Evolutionary conservation across 345 rosid species (phyloP).

Genomic region (Microthlaspi erraticum): DNA sequence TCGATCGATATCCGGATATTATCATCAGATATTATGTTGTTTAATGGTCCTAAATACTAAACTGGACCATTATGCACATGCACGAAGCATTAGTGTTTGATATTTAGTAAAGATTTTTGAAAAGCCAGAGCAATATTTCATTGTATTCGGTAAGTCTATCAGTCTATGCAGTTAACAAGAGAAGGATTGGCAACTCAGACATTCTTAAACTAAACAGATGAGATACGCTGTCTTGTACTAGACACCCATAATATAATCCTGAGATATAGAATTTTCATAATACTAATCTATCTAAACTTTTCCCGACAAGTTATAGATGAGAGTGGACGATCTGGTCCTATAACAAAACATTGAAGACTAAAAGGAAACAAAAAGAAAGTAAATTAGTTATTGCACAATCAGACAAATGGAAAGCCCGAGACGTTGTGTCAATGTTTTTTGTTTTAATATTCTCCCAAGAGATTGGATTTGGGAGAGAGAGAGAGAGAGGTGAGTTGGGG

Average conservation of each 20-base stretch:
- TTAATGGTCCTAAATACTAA: no score
- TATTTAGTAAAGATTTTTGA: no score
- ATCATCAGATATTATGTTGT: no score
- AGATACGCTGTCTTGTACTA: background rate
- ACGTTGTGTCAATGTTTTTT: constrained; percentile 43
- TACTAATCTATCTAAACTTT: constrained; percentile 4
- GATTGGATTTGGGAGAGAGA: constrained; percentile 44
- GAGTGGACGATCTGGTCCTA: constrained; percentile 23
- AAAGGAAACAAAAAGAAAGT: constrained; percentile 17
- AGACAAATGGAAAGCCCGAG: constrained; percentile 40
- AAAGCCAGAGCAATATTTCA: no score
- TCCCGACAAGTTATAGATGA: constrained; percentile 31
- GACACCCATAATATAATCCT: background rate
- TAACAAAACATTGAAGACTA: constrained; percentile 28
- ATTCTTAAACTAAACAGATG: background rate
- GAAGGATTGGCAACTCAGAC: no score
- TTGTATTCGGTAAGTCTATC: no score
- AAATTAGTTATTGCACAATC: constrained; percentile 27
- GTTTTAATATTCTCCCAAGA: constrained; percentile 43
- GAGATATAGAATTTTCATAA: background rate
- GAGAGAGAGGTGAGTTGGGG: constrained; percentile 49
- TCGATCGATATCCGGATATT: no score
- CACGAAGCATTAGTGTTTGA: no score
- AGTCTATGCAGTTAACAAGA: no score
- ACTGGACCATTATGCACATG: no score